Conservation (phyloP, 176 grass and related monocot genomes). For the Bothriochloa decipiens region DNA sequence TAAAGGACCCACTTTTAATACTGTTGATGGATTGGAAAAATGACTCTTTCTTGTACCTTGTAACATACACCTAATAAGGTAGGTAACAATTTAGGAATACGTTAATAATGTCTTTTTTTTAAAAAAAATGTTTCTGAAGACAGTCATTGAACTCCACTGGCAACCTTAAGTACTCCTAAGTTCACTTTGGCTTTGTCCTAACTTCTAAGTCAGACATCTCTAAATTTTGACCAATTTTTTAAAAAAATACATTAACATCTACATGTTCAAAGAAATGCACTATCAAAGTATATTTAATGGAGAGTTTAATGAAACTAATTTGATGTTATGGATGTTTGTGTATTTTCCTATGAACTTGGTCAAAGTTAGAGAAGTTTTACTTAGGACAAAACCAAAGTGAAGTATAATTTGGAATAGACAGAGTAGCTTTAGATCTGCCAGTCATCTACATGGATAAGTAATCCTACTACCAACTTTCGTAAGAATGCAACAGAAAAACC, state of each 20-base stretch:
- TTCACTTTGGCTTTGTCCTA: not conserved
- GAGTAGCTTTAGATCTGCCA: slow-evolving; percentile 14
- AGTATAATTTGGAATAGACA: not conserved
- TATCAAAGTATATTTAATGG: not conserved
- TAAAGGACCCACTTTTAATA: not conserved
- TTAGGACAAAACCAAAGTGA: not conserved
- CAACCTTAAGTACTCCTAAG: not conserved
- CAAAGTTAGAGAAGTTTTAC: not conserved
- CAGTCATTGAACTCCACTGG: not conserved
- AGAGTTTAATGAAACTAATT: not conserved
- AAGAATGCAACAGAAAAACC: not conserved
- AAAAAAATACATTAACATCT: not conserved
- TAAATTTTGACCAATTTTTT: not conserved
- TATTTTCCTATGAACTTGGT: not conserved
- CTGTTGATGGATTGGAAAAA: not conserved
- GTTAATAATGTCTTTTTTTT: not conserved
- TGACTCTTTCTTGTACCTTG: not conserved
- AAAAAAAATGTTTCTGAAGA: too few species aligned
- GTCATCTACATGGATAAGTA: not conserved
- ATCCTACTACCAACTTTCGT: slow-evolving; percentile 13
- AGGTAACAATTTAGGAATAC: not conserved
- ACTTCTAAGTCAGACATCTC: not conserved
- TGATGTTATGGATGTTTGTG: not conserved
- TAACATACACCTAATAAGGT: not conserved
- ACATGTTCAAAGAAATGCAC: not conserved